Evolutionary conservation across 768 basidiomycete genomes (phyloP).

Genomic region (Paxillus ammoniavirescens): DNA sequence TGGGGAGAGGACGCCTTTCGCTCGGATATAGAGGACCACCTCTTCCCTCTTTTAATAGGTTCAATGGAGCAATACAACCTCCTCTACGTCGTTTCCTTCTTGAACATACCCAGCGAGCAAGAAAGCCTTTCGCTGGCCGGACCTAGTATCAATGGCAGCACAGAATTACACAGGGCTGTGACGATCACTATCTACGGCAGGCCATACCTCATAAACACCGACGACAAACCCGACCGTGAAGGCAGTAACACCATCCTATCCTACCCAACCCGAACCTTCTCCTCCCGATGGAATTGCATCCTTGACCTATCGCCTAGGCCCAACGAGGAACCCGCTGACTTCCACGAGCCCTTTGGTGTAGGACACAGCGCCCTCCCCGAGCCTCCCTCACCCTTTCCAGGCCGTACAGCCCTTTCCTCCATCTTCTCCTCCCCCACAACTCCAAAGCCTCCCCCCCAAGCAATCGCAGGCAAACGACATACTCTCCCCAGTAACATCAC

Average conservation of each 20-base stretch:
- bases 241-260: slow-evolving; percentile 13
- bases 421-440: slow-evolving; percentile 26
- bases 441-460: slow-evolving; percentile 24
- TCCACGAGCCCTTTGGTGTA: slow-evolving; percentile 11
- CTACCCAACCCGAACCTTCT: slow-evolving; percentile 74
- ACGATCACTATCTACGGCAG: slow-evolving; percentile 77
- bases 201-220: slow-evolving; percentile 47
- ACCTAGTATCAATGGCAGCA: slow-evolving; percentile 30
- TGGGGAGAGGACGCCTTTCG: slow-evolving; percentile 43
- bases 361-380: slow-evolving; percentile 56
- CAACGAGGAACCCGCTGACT: slow-evolving; percentile 18
- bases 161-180: slow-evolving; percentile 71
- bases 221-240: slow-evolving; percentile 12
- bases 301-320: slow-evolving; percentile 63
- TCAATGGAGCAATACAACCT: slow-evolving; percentile 83
- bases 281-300: slow-evolving; percentile 88
- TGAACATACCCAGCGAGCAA: slow-evolving; percentile 59
- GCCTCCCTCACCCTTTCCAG: slow-evolving; percentile 79
- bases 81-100: slow-evolving; percentile 84
- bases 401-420: slow-evolving; percentile 25
- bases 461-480: slow-evolving; percentile 59
- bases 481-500: slow-evolving; percentile 41
- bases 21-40: slow-evolving; percentile 35
- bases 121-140: slow-evolving; percentile 35
- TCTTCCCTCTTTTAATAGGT: slow-evolving; percentile 74